A percentile compares a stretch with the other conserved stretches of the same genome.
Evolutionary conservation across 129 eudicot species (phyloP).

Genomic region (Flaveria trinervia): DNA sequence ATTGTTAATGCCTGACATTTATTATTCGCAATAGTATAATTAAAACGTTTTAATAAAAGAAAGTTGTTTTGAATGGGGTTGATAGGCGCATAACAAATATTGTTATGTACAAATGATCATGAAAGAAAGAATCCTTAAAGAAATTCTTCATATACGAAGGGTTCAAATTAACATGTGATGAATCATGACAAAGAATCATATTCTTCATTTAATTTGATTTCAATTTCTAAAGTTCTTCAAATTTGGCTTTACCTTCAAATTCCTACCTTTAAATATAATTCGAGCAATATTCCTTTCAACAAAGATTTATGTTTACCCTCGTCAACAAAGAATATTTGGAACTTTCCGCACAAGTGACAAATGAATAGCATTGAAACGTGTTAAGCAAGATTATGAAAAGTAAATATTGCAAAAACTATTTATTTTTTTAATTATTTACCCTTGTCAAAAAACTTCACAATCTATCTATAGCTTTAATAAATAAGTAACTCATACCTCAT

Average conservation of each 20-base stretch:
- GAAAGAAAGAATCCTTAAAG: conserved; percentile 18
- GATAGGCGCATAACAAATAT: too few species aligned
- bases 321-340: conserved; percentile 28
- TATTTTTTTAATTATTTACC: too few species aligned
- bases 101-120: background rate
- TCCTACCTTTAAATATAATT: conserved; percentile 7
- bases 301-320: conserved; percentile 14
- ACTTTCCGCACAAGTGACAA: conserved; percentile 9
- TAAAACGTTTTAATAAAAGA: too few species aligned
- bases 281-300: conserved; percentile 24
- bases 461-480: too few species aligned
- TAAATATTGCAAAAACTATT: background rate
- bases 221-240: conserved; percentile 12
- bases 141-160: conserved; percentile 4
- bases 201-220: conserved; percentile 32
- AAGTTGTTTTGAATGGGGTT: background rate
- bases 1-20: too few species aligned
- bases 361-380: conserved; percentile 25
- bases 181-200: conserved; percentile 32
- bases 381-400: background rate
- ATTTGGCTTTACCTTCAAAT: background rate
- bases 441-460: too few species aligned
- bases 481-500: too few species aligned
- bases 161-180: conserved; percentile 37
- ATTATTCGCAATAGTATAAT: too few species aligned